Percentiles rank a stretch among this genome's conserved stretches.
These are phyloP conservation scores for Plantago coronopus DNA, from an alignment of 305 asterid genomes.

Conservation along the genomic window DNA sequence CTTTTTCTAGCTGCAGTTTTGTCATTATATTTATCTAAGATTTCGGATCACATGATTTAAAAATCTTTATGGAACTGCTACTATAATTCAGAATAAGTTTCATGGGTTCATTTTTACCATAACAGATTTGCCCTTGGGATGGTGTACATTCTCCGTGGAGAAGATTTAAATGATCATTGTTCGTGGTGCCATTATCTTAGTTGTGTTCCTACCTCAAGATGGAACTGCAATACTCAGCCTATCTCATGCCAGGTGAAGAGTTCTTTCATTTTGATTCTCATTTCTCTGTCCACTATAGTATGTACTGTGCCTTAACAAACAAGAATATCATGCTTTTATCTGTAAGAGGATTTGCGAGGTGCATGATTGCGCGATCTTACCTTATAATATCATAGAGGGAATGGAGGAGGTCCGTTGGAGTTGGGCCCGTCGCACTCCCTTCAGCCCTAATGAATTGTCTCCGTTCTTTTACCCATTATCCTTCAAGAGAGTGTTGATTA, in stretches of 20 bases:
- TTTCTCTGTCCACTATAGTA: neutral
- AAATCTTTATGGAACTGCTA: neutral
- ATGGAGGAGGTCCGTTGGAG: too few species aligned
- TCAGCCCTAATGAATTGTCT: too few species aligned
- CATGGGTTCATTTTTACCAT: neutral
- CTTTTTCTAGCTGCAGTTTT: neutral
- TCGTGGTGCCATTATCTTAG: slow-evolving; percentile 71
- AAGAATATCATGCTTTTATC: neutral
- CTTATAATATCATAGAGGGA: too few species aligned
- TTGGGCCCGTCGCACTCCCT: too few species aligned
- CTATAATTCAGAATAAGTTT: too few species aligned
- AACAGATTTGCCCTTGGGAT: slow-evolving; percentile 49
- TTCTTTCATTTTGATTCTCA: neutral
- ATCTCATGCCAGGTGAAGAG: slow-evolving; percentile 35
- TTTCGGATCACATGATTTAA: neutral
- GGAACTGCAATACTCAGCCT: slow-evolving; percentile 57
- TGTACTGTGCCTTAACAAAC: neutral
- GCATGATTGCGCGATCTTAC: neutral
- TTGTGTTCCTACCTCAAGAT: slow-evolving; percentile 55
- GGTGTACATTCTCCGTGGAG: slow-evolving; percentile 53
- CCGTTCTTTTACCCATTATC: too few species aligned
- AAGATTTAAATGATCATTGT: slow-evolving; percentile 54
- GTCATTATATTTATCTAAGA: too few species aligned
- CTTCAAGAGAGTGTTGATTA: too few species aligned
- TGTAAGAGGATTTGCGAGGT: neutral